phyloP scores from a whole-genome alignment of 1,284 basidiomycete genomes.

The Heterobasidion occidentale region DNA sequence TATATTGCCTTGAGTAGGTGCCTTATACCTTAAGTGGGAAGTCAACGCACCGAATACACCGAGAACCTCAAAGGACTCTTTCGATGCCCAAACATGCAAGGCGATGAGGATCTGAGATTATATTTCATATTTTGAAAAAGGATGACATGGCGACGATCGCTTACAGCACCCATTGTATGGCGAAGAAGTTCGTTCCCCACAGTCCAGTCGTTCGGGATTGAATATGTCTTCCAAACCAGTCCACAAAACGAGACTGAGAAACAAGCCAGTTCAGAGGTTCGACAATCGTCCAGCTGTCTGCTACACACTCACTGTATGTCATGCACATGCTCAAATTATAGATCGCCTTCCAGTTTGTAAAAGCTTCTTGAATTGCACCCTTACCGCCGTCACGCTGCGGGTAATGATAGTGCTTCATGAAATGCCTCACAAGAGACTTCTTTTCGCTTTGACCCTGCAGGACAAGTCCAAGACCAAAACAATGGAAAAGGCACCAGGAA shows the following conservation, averaged over 20 bases:
- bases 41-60: constrained; percentile 72
- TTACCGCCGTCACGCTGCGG: constrained; percentile 48
- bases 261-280: background rate
- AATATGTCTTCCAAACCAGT: constrained; percentile 85
- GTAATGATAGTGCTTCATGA: constrained; percentile 88
- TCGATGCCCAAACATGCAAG: constrained; percentile 87
- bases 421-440: constrained; percentile 92
- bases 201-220: constrained; percentile 76
- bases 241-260: constrained; percentile 28
- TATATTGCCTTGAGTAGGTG: constrained; percentile 19
- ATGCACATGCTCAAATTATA: constrained; percentile 93
- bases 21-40: background rate
- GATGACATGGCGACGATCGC: constrained; percentile 20
- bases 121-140: background rate
- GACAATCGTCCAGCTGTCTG: background rate
- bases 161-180: constrained; percentile 78
- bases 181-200: constrained; percentile 85
- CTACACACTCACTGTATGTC: constrained; percentile 71
- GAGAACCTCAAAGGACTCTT: constrained; percentile 87
- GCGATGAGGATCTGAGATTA: constrained; percentile 67
- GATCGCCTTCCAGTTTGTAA: constrained; percentile 89
- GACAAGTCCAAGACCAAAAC: constrained; percentile 80
- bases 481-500: constrained; percentile 84
- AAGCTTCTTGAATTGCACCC: constrained; percentile 85
- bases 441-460: constrained; percentile 79